These are phyloP conservation scores for Alternaria sp. DNA, from an alignment of 2,329 filamentous ascomycete species.

Conservation along the genomic window DNA sequence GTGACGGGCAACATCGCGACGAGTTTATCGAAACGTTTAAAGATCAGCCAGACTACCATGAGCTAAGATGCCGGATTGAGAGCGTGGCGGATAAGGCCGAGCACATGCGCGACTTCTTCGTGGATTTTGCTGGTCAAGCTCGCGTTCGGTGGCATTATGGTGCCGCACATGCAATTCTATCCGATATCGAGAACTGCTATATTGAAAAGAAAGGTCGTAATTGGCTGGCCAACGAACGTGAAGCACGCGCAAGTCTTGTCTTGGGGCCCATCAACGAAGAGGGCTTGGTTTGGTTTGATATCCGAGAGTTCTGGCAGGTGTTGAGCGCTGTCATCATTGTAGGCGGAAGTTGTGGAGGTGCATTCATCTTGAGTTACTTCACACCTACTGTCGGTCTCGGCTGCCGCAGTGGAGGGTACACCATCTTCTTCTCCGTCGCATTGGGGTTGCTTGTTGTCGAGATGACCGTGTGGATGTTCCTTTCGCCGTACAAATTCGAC, in stretches of 20 bases:
- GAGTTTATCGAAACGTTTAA: constrained; percentile 43
- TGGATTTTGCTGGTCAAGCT: constrained; percentile 51
- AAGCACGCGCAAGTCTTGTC: constrained; percentile 49
- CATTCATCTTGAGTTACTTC: constrained; percentile 55
- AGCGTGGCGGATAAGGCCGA: constrained; percentile 33
- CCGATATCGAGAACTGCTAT: constrained; percentile 54
- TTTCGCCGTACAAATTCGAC: constrained; percentile 31
- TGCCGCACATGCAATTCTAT: constrained; percentile 55
- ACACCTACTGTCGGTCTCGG: constrained; percentile 59
- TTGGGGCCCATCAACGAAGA: constrained; percentile 47
- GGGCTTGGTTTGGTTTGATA: constrained; percentile 55
- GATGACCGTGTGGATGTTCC: constrained; percentile 48
- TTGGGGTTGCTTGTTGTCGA: constrained; percentile 51
- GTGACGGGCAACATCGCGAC: constrained; percentile 36
- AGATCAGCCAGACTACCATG: constrained; percentile 29
- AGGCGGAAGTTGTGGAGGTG: constrained; percentile 47
- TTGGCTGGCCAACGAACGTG: constrained; percentile 50
- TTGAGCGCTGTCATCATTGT: constrained; percentile 51
- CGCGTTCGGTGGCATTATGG: constrained; percentile 53
- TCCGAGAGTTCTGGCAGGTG: constrained; percentile 57
- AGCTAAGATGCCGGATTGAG: constrained; percentile 37
- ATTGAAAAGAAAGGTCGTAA: constrained; percentile 51
- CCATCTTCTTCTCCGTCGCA: constrained; percentile 51
- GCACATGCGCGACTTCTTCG: constrained; percentile 50
- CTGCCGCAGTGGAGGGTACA: constrained; percentile 54